A percentile compares a stretch with the other conserved stretches of the same genome.
Evolutionary conservation across 1,139 yeast species (phyloP).

Genomic region (Saccharomycopsis phalli): DNA sequence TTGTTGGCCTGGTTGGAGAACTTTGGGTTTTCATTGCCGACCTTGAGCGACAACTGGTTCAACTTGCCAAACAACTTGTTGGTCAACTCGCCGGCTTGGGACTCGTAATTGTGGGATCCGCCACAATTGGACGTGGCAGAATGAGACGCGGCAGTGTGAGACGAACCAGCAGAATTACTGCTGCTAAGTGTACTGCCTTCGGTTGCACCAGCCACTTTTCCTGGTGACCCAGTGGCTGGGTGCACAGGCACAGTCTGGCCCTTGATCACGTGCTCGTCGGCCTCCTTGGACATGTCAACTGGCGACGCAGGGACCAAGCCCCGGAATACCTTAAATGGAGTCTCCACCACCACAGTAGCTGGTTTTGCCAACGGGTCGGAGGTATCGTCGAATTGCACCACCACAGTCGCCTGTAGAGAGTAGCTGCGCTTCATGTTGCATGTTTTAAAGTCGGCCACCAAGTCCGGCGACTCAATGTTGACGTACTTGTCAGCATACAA

Average conservation of each 20-base stretch:
- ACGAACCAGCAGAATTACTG: neutral
- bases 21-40: slow-evolving; percentile 17
- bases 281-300: slow-evolving; percentile 5
- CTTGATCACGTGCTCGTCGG: slow-evolving; percentile 9
- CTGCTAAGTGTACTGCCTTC: neutral
- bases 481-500: slow-evolving; percentile 31
- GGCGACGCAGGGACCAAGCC: slow-evolving; percentile 3
- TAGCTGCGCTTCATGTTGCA: slow-evolving; percentile 41
- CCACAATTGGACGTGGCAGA: neutral
- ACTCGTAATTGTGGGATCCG: slow-evolving; percentile 1
- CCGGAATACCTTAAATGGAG: neutral
- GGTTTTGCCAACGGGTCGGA: neutral
- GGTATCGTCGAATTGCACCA: slow-evolving; percentile 28
- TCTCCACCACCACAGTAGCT: neutral
- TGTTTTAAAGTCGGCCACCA: slow-evolving; percentile 39
- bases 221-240: neutral
- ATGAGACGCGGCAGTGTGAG: neutral
- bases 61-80: slow-evolving; percentile 7
- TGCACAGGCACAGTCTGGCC: neutral
- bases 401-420: slow-evolving; percentile 30
- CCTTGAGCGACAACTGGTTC: slow-evolving; percentile 9
- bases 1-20: slow-evolving; percentile 5
- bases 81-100: slow-evolving; percentile 9
- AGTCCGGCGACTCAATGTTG: slow-evolving; percentile 30
- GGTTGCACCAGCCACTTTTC: neutral